phyloP scores from a whole-genome alignment of 1,139 yeast genomes.

The Debaryomyces sp. region DNA sequence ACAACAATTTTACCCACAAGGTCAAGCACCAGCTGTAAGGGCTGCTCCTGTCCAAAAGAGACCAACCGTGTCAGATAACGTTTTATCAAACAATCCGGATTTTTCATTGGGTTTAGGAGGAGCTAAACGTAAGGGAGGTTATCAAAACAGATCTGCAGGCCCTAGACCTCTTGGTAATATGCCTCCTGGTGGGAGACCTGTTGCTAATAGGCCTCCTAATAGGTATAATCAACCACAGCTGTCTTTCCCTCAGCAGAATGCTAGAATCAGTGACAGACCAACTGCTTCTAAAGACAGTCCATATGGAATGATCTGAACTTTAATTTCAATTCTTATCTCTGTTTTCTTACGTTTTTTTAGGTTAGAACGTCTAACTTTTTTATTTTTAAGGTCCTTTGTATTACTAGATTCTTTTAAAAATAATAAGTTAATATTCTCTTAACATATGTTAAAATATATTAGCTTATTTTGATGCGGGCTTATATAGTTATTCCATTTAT shows the following conservation, averaged over 20 bases:
- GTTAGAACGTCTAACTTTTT: neutral
- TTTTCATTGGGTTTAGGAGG: conserved; percentile 41
- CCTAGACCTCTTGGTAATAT: conserved; percentile 1
- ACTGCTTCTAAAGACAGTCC: conserved; percentile 12
- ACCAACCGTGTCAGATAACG: conserved; percentile 50
- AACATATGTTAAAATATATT: neutral
- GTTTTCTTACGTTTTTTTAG: neutral
- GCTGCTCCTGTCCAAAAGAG: conserved; percentile 15
- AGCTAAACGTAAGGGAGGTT: conserved; percentile 20
- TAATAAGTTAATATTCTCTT: neutral
- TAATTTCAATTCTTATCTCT: neutral
- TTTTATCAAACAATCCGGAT: conserved; percentile 56
- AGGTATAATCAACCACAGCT: conserved; percentile 5
- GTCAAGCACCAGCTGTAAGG: neutral
- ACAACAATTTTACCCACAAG: conserved; percentile 9
- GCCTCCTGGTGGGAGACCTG: conserved; percentile 15
- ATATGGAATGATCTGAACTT: conserved; percentile 11
- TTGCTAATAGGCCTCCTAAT: conserved; percentile 16
- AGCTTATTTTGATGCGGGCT: neutral
- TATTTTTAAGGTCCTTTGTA: neutral
- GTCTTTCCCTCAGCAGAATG: neutral
- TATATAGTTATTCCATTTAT: neutral
- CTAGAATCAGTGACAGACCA: conserved; percentile 3
- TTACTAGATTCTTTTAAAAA: neutral
- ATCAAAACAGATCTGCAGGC: conserved; percentile 1